Evolutionary conservation across 192 early-diverging fungal genomes (phyloP), one percentile per base, ranked within the genome.

Genomic region (Obelidium mucronatum): DNA sequence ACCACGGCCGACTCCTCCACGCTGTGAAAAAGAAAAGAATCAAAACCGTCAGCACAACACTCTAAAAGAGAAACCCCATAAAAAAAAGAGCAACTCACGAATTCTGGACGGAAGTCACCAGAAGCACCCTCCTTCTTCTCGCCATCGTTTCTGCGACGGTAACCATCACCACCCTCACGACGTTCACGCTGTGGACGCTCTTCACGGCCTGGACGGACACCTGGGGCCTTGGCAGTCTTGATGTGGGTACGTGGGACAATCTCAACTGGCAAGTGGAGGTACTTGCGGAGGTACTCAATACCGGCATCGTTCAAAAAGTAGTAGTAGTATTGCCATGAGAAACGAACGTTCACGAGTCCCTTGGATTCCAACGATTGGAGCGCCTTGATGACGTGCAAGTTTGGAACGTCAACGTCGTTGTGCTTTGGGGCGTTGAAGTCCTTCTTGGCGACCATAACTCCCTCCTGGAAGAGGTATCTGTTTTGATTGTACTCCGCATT

Each of bases 301-400:
- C 97, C 97, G 87, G 94, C 94, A 81, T 96, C 91, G 83, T 97
- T 99, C 81, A 99, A 90, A 86, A 91, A 95, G 88, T 99, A 99
- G 94, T 99, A 99, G 91, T 97, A 99, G 90, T 95, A 95, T 84
- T 98, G 96, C 97, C 97, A 99, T 83, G 96, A 97, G 93, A 99
- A 99, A 81, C 93, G 93, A 76, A 93, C 93, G 87, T 94, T 95
- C 84, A 99, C 96, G 72, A 83, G 94, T 77, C 94, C 95, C 81
- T 91, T 92, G 67, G 97, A 99, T 83, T 89, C 87, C 82, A 99
- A 90, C 68, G 93, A 95, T 91, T 99, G 96, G 78, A 97, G 92
- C 74, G 96, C 93, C 93, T 98, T 99, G 90, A 99, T 97, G 82
- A 99, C 97, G 81, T 99, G 90, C 31, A 99, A 86, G 93, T 99